Percentiles rank a stretch among this genome's conserved stretches.
These are phyloP conservation scores for Candida ponderosae DNA, from an alignment of 805 yeast genomes.

Conservation along the genomic window DNA sequence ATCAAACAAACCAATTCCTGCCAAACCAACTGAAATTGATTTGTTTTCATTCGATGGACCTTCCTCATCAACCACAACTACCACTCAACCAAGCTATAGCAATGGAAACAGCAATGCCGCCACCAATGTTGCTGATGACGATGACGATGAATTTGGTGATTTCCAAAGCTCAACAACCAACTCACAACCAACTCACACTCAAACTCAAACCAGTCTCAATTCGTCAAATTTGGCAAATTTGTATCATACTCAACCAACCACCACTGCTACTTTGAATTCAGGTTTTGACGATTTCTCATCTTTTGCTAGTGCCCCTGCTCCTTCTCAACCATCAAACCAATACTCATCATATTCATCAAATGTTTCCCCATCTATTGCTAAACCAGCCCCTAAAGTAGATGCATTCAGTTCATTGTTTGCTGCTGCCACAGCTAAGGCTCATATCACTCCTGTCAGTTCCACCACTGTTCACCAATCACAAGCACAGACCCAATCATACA, in stretches of 20 bases:
- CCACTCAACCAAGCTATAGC: neutral
- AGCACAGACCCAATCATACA: conserved; percentile 4
- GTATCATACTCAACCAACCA: conserved; percentile 18
- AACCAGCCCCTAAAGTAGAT: conserved; percentile 40
- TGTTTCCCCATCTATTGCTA: conserved; percentile 1
- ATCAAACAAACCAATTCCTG: conserved; percentile 25
- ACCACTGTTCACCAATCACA: too few relatives aligned
- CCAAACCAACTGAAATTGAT: conserved; percentile 32
- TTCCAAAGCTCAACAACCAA: conserved; percentile 63
- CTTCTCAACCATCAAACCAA: neutral
- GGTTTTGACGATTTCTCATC: conserved; percentile 19
- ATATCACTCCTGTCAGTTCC: conserved; percentile 2
- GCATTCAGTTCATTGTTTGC: conserved; percentile 68
- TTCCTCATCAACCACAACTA: conserved; percentile 6
- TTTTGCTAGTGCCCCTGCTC: conserved; percentile 3
- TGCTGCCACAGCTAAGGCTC: conserved; percentile 45
- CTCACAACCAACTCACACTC: conserved; percentile 13
- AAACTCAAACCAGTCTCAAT: conserved; percentile 8
- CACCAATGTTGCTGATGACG: conserved; percentile 32
- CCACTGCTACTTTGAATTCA: conserved; percentile 13
- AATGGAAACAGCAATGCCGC: too few relatives aligned
- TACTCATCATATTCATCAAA: neutral
- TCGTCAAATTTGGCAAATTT: conserved; percentile 25
- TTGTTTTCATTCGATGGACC: conserved; percentile 38
- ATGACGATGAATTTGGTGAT: conserved; percentile 74